Conservation (phyloP, 2,329 filamentous ascomycete species). For the Colletotrichum orbiculare region DNA sequence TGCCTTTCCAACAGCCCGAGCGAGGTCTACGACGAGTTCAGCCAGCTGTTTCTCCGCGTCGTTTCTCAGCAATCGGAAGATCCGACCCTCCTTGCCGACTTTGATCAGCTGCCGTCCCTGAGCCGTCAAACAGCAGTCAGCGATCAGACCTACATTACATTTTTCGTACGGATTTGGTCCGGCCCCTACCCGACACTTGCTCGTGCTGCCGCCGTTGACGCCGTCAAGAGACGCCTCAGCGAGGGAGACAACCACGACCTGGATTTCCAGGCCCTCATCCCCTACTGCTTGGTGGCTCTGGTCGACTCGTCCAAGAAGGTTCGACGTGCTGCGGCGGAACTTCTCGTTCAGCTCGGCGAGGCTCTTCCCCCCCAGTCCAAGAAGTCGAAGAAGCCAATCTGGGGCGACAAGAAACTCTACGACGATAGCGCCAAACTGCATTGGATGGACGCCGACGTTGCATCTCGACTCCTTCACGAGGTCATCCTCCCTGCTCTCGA, state of each 20-base stretch:
- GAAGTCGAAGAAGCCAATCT: constrained; percentile 58
- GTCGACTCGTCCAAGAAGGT: constrained; percentile 81
- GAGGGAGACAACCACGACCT: constrained; percentile 58
- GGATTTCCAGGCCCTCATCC: constrained; percentile 84
- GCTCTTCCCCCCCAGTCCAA: constrained; percentile 55
- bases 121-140: constrained; percentile 64
- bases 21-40: constrained; percentile 68
- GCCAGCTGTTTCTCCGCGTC: constrained; percentile 67
- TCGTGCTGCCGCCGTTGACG: constrained; percentile 75
- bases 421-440: constrained; percentile 63
- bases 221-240: constrained; percentile 68
- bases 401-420: constrained; percentile 76
- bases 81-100: constrained; percentile 55
- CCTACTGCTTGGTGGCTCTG: constrained; percentile 81
- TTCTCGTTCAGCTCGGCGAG: constrained; percentile 67
- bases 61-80: constrained; percentile 57
- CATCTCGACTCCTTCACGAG: constrained; percentile 70
- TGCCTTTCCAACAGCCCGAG: constrained; percentile 64
- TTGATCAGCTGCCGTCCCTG: constrained; percentile 67
- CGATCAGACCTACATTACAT: constrained; percentile 76
- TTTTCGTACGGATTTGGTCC: constrained; percentile 81
- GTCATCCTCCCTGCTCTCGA: constrained; percentile 82
- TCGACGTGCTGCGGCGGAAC: constrained; percentile 77
- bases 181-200: constrained; percentile 76
- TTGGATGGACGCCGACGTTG: constrained; percentile 69